Evolutionary conservation across 2,329 filamentous ascomycete species (phyloP), one percentile per base, ranked within the genome.

Genomic region (Monilinia polystroma): DNA sequence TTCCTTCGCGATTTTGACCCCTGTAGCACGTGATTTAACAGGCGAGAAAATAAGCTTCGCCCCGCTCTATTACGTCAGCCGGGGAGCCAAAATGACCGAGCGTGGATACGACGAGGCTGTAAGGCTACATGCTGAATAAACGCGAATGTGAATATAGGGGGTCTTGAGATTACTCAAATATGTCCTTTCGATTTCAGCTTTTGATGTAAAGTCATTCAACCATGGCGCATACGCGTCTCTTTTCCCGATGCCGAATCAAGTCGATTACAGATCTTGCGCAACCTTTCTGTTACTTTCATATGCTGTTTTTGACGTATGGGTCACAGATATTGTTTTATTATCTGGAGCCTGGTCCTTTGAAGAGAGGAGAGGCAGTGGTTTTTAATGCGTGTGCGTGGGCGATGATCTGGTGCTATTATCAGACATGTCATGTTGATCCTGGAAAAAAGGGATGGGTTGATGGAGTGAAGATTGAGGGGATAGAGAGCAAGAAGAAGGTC

Each of bases 261-360:
- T 67, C 72, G 8, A 56, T 75, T 2, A 58, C 73, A 53, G 69
- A 78, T 60, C 80, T 92, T 63, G 88, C 89, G 67, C 85, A 93
- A n/a, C 89, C 90, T 18, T 84, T 81, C 67, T 89, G 90, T 55
- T 87, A 86, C 70, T 66, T 81, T 10, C 79, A 94, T 18, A 90
- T 93, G 68, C 75, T 79, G 64, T 91, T 92, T 75, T 83, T 93
- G 4, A 85, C 86, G 68, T 92, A 90, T 79, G 84, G 85, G 59
- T 90, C 91, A 5, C 91, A 94, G 78, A 84, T 82, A 75, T 81
- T 94, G 57, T 90, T 94, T 76, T 77, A 83, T 71, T 79, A 85
- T 70, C 82, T 90, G 69, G 80, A 82, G 14, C 86, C 87, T 0
- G 87, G 85, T 2, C 87, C 89, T 1, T 80, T 90, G 32, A 83